Percentiles rank a stretch among this genome's conserved stretches.
Conservation (phyloP, 2,329 filamentous ascomycete genomes). For the Talaromyces sp. region DNA sequence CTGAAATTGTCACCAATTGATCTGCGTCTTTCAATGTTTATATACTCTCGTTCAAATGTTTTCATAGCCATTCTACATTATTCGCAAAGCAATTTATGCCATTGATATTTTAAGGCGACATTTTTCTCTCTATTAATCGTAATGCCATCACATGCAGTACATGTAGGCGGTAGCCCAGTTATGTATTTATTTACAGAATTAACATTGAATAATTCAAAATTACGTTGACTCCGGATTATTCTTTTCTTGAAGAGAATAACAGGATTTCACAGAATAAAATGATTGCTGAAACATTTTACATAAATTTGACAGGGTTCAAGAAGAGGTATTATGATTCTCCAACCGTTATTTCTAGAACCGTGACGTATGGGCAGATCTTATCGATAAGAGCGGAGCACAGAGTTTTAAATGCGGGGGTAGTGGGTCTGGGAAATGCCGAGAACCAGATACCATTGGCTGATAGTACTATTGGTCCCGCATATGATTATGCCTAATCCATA, state of each 20-base stretch:
- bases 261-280: no score
- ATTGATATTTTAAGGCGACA: no score
- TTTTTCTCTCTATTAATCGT: no score
- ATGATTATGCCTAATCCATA: neutral
- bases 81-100: no score
- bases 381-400: neutral
- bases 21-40: neutral
- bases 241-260: no score
- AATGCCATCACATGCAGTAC: no score
- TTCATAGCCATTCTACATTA: neutral
- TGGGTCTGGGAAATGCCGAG: neutral
- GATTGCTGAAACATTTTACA: no score
- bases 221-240: no score
- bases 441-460: neutral
- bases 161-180: no score
- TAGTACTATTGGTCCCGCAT: neutral
- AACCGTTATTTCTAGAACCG: neutral
- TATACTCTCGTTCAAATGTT: neutral
- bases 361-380: neutral
- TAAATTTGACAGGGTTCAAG: neutral
- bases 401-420: neutral
- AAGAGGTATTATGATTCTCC: neutral
- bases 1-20: neutral
- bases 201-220: no score
- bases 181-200: no score